Percentiles rank a stretch among this genome's conserved stretches.
phyloP scores from a whole-genome alignment of 2,329 filamentous ascomycete genomes.

The Trichoderma citrinoviride region DNA sequence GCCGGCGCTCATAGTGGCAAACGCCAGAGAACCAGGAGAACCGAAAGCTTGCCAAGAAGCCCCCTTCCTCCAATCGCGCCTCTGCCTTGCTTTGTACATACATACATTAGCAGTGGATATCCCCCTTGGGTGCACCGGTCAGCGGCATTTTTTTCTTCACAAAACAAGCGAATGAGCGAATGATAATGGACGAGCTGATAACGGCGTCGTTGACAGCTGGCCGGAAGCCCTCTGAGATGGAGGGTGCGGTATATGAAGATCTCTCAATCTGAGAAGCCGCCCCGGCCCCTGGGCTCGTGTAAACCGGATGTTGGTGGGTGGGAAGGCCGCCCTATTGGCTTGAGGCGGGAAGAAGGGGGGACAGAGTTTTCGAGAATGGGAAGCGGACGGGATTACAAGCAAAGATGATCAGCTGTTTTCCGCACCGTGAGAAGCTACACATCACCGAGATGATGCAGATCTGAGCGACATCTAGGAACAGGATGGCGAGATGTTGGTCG shows the following conservation, averaged over 20 bases:
- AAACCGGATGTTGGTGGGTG: neutral
- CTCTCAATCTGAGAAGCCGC: neutral
- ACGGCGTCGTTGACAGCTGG: neutral
- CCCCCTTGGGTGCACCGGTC: neutral
- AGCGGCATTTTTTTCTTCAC: constrained; percentile 1
- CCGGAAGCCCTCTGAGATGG: neutral
- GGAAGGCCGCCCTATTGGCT: neutral
- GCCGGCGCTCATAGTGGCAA: constrained; percentile 3
- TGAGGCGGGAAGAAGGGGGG: neutral
- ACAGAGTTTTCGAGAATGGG: neutral
- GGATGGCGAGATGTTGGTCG: neutral
- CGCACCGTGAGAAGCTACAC: neutral
- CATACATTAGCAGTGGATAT: neutral
- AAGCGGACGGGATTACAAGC: neutral
- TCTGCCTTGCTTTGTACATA: neutral
- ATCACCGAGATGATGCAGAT: constrained; percentile 5
- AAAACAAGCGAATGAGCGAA: neutral
- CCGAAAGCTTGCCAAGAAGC: neutral
- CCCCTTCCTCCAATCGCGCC: neutral
- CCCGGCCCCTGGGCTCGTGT: constrained; percentile 1
- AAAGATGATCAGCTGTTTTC: neutral
- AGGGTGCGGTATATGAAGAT: constrained; percentile 5
- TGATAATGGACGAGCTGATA: constrained; percentile 5
- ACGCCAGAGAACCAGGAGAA: neutral
- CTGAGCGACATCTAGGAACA: neutral